Evolutionary conservation across 2,329 filamentous ascomycete genomes (phyloP).

Genomic region (Colletotrichum camelliae): DNA sequence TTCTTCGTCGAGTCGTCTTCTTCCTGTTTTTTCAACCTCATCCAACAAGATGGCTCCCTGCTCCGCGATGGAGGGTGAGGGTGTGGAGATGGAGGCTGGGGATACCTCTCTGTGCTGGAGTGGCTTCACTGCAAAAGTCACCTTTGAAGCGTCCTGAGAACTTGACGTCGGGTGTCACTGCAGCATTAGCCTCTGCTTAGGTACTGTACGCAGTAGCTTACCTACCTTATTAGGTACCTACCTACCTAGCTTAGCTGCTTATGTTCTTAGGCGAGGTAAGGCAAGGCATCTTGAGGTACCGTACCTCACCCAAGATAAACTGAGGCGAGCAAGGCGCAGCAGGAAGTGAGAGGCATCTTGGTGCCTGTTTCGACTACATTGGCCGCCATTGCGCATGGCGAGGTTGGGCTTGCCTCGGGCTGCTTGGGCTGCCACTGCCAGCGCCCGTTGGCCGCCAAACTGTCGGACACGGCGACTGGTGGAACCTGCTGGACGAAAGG

Average conservation of each 20-base stretch:
- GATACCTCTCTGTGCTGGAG: neutral
- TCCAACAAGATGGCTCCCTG: neutral
- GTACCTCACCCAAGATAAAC: neutral
- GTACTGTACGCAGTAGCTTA: neutral
- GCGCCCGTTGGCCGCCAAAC: neutral
- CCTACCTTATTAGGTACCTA: neutral
- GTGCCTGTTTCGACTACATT: conserved; percentile 10
- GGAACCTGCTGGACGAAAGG: neutral
- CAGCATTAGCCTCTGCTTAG: neutral
- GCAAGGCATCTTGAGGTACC: neutral
- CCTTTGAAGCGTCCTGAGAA: neutral
- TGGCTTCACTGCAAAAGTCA: neutral
- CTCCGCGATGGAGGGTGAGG: neutral
- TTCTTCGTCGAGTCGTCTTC: neutral
- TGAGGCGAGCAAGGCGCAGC: neutral
- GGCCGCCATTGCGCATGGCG: neutral
- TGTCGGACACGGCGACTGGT: neutral
- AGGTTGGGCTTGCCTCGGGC: conserved; percentile 15
- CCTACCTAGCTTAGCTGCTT: neutral
- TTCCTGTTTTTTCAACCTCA: neutral
- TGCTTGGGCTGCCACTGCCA: neutral
- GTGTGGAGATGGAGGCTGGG: neutral
- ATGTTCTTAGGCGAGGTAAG: neutral
- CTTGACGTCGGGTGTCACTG: neutral
- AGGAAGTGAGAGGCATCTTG: neutral